A percentile compares a stretch with the other conserved stretches of the same genome.
Evolutionary conservation across 2,329 filamentous ascomycete species (phyloP).

Genomic region (Pezicula rhizophila): DNA sequence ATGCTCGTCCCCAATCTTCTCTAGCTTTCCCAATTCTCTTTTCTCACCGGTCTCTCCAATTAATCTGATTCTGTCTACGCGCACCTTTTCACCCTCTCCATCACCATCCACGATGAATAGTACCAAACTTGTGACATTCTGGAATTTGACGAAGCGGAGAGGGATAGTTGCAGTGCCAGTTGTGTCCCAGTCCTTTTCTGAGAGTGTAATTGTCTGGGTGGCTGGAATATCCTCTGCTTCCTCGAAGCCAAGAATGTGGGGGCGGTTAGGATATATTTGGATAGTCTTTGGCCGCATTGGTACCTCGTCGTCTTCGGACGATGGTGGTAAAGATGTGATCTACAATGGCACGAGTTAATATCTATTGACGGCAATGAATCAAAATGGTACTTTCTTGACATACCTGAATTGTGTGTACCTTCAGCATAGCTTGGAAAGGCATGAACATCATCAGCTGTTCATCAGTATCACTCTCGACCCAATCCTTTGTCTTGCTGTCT

Average conservation of each 20-base stretch:
- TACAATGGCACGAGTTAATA: slow-evolving; percentile 33
- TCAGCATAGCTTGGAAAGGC: slow-evolving; percentile 81
- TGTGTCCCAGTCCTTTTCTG: slow-evolving; percentile 73
- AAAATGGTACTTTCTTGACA: slow-evolving; percentile 9
- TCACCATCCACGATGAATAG: slow-evolving; percentile 86
- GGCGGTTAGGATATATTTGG: slow-evolving; percentile 80
- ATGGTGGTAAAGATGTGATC: slow-evolving; percentile 73
- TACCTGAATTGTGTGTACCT: slow-evolving; percentile 77
- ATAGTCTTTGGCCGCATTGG: slow-evolving; percentile 78
- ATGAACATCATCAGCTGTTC: slow-evolving; percentile 92
- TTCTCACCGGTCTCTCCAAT: slow-evolving; percentile 90
- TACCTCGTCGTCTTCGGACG: slow-evolving; percentile 58
- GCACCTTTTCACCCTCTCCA: slow-evolving; percentile 75
- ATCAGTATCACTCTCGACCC: slow-evolving; percentile 94
- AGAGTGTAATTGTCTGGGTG: slow-evolving; percentile 73
- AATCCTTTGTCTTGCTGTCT: slow-evolving; percentile 56
- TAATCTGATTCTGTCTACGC: slow-evolving; percentile 71
- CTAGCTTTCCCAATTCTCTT: slow-evolving; percentile 86
- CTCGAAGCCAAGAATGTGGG: slow-evolving; percentile 89
- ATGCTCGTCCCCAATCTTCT: slow-evolving; percentile 81
- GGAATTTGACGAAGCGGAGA: slow-evolving; percentile 94
- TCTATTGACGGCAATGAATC: background rate
- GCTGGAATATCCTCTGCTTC: slow-evolving; percentile 83
- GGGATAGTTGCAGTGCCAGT: slow-evolving; percentile 67
- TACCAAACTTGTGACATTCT: slow-evolving; percentile 81